Evolutionary conservation across 345 rosid genomes (phyloP).

Genomic region (Brassica rapa): DNA sequence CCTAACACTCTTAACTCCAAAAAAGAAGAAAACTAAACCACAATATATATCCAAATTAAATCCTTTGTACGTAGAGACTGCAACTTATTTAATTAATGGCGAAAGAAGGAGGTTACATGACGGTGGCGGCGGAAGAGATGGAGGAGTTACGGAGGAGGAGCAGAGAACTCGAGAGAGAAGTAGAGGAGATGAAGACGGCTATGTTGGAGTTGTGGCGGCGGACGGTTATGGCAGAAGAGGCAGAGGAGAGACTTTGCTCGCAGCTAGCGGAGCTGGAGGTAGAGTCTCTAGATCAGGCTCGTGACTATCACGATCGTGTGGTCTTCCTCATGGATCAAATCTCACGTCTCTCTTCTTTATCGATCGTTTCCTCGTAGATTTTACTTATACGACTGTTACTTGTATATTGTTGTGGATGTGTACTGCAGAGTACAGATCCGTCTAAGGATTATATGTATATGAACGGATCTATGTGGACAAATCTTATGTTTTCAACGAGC

Average conservation of each 20-base stretch:
- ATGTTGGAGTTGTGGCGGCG: conserved; percentile 48
- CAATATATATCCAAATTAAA: not conserved
- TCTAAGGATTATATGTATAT: not conserved
- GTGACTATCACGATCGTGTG: conserved; percentile 56
- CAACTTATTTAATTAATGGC: not conserved
- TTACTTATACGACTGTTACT: not conserved
- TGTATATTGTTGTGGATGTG: not conserved
- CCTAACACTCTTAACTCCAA: not conserved
- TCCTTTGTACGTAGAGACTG: not conserved
- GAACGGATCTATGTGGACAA: not conserved
- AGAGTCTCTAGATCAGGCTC: conserved; percentile 68
- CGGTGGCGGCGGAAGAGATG: conserved; percentile 18
- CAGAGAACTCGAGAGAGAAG: conserved; percentile 54
- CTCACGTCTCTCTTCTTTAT: conserved; percentile 41
- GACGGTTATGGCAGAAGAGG: conserved; percentile 70
- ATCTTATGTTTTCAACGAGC: not conserved
- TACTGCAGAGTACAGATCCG: not conserved
- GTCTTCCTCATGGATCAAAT: conserved; percentile 58
- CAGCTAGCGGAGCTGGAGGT: conserved; percentile 89
- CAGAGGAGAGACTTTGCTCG: conserved; percentile 75
- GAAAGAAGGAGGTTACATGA: conserved; percentile 6
- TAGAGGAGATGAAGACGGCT: conserved; percentile 29
- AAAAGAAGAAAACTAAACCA: not conserved
- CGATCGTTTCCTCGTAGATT: not conserved
- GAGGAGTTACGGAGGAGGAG: conserved; percentile 52